Base-by-base conservation (phyloP, 73 alveolate species). In the Vitrella brassicaformis region DNA sequence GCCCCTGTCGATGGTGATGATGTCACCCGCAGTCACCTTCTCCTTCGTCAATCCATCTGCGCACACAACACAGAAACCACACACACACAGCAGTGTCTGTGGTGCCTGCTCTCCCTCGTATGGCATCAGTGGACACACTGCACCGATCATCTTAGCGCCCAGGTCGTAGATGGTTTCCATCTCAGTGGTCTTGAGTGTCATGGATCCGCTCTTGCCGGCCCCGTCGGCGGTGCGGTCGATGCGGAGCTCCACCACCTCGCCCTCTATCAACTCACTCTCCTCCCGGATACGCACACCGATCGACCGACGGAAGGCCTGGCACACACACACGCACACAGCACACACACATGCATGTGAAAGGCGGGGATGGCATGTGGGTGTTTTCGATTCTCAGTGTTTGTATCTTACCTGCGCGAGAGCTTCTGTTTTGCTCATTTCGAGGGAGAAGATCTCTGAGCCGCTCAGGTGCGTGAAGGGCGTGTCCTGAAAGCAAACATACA, bases 191-290 rank as follows among this genome's bases (percentile, higher is more conserved):
- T 96, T 96, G 80, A 96, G 78, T 56, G 96, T 93, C 83, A 93
- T 89, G 81, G 90, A 92, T 31, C 97, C 98, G 71, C 91, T 74
- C 28, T 56, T 18, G 27, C 1, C 84, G 78, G 68, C 78, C 67
- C 84, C 84, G 64, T 79, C 81, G 30, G 93, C 98, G 46, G 98
- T 90, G 81, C 94, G 91, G 78, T 96, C 99, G 31, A 94, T 89
- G 75, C 91, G 98, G 78, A 96, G 94, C 81, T 96, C 99, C 31
- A 92, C 98, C 29, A 96, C 99, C 90, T 96, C 99, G 66, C 99
- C 99, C 87, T 96, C 99, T 76, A 94, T 93, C 72, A 96, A 89
- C 82, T 96, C 99, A 30, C 98, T 94, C 83, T 96, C 98, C 84
- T 96, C 99, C 80, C 95, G 92, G 67, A 96, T 96, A 86, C 99